Evolutionary conservation across 805 yeast species (phyloP).

Genomic region (Yarrowia yakushimensis): DNA sequence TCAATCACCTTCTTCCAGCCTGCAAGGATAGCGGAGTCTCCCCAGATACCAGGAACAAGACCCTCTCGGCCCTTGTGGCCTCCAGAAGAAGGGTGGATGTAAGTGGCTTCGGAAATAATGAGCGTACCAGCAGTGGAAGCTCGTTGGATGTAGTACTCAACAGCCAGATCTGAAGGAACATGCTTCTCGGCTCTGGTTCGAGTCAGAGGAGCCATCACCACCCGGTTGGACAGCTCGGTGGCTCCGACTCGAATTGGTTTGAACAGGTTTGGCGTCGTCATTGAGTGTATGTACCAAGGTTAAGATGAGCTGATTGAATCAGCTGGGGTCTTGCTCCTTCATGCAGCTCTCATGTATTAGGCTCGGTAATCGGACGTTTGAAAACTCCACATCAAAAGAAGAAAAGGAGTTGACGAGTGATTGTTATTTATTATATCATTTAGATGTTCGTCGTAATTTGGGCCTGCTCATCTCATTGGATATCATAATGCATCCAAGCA

Average conservation of each 20-base stretch:
- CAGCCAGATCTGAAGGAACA: conserved; percentile 47
- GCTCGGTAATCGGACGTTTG: neutral
- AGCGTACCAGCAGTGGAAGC: conserved; percentile 56
- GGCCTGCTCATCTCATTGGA: too few relatives aligned
- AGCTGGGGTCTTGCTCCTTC: neutral
- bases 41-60: conserved; percentile 47
- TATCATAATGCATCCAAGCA: too few relatives aligned
- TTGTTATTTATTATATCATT: too few relatives aligned
- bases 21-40: conserved; percentile 69
- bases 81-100: neutral
- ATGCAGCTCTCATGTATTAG: neutral
- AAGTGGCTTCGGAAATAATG: conserved; percentile 56
- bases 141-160: conserved; percentile 54
- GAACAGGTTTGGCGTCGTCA: conserved; percentile 32
- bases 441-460: too few relatives aligned
- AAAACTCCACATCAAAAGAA: too few relatives aligned
- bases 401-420: neutral
- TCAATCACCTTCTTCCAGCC: conserved; percentile 62
- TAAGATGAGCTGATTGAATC: too few relatives aligned
- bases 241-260: conserved; percentile 41
- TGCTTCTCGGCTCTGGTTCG: conserved; percentile 41
- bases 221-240: conserved; percentile 39
- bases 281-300: too few relatives aligned
- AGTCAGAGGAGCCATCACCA: conserved; percentile 53
- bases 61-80: conserved; percentile 33